Evolutionary conservation across 1,284 basidiomycete genomes (phyloP).

Genomic region (Wallemia hederae): DNA sequence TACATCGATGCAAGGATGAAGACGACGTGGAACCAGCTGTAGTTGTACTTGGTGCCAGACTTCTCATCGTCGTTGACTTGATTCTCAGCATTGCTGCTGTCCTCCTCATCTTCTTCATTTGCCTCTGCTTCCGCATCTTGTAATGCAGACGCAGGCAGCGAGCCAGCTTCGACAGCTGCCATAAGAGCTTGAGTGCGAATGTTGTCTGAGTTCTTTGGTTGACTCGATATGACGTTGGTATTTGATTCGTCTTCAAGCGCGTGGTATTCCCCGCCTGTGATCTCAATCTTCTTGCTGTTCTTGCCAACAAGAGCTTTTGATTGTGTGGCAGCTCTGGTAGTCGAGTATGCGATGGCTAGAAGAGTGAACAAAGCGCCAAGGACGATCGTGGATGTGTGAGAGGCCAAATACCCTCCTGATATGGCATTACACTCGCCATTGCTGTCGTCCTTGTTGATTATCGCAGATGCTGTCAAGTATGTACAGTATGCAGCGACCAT

Average conservation of each 20-base stretch:
- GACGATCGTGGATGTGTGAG: slow-evolving; percentile 61
- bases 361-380: slow-evolving; percentile 90
- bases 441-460: slow-evolving; percentile 48
- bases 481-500: slow-evolving; percentile 96
- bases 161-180: slow-evolving; percentile 86
- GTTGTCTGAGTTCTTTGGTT: slow-evolving; percentile 57
- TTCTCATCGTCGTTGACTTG: slow-evolving; percentile 75
- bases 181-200: slow-evolving; percentile 80
- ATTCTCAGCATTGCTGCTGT: slow-evolving; percentile 31
- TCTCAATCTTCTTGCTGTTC: slow-evolving; percentile 30
- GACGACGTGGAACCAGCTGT: slow-evolving; percentile 95
- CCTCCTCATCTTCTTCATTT: slow-evolving; percentile 44
- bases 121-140: slow-evolving; percentile 29
- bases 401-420: slow-evolving; percentile 21
- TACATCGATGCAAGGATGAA: slow-evolving; percentile 94
- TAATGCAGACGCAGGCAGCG: slow-evolving; percentile 55
- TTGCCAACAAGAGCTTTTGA: slow-evolving; percentile 62
- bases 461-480: slow-evolving; percentile 76
- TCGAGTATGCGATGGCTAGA: slow-evolving; percentile 90
- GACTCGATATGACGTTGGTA: slow-evolving; percentile 44
- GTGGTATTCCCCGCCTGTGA: slow-evolving; percentile 22
- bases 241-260: slow-evolving; percentile 22
- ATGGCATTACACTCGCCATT: slow-evolving; percentile 61
- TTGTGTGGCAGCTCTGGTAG: slow-evolving; percentile 80
- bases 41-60: slow-evolving; percentile 90